Evolutionary conservation across 495 filamentous ascomycete genomes (phyloP).

Genomic region (Astrothelium subdiscretum): DNA sequence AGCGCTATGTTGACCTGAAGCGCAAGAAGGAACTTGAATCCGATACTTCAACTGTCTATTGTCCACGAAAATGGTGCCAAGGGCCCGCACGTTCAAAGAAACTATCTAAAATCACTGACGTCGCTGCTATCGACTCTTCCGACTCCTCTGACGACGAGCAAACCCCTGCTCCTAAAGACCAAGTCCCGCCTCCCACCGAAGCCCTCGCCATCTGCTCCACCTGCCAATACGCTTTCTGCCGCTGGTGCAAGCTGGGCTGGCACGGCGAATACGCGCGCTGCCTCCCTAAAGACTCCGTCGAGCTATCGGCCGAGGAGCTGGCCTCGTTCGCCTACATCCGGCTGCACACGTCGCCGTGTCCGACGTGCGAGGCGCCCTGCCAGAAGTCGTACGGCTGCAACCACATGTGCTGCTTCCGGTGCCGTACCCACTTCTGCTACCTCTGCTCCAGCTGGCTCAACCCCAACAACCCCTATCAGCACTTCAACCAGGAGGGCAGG

Average conservation of each 20-base stretch:
- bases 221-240: slow-evolving; percentile 88
- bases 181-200: slow-evolving; percentile 39
- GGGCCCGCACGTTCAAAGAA: slow-evolving; percentile 74
- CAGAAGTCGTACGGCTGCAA: slow-evolving; percentile 95
- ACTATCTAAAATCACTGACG: slow-evolving; percentile 55
- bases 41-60: slow-evolving; percentile 87
- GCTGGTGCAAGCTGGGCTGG: slow-evolving; percentile 63
- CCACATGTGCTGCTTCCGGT: slow-evolving; percentile 92
- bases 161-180: slow-evolving; percentile 22
- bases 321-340: slow-evolving; percentile 72
- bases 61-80: slow-evolving; percentile 87
- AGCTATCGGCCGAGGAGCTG: slow-evolving; percentile 66
- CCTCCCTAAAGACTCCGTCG: slow-evolving; percentile 39
- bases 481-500: slow-evolving; percentile 63
- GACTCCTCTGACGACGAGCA: slow-evolving; percentile 38
- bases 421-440: slow-evolving; percentile 89
- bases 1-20: slow-evolving; percentile 79
- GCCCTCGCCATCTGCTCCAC: slow-evolving; percentile 76
- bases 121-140: slow-evolving; percentile 34
- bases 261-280: slow-evolving; percentile 68
- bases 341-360: slow-evolving; percentile 73
- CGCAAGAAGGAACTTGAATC: slow-evolving; percentile 85
- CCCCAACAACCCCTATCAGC: slow-evolving; percentile 68
- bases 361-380: slow-evolving; percentile 73
- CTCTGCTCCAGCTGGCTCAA: slow-evolving; percentile 82